These are phyloP conservation scores for Trichoderma polysporum DNA, from an alignment of 2,329 filamentous ascomycete genomes.

Conservation along the genomic window DNA sequence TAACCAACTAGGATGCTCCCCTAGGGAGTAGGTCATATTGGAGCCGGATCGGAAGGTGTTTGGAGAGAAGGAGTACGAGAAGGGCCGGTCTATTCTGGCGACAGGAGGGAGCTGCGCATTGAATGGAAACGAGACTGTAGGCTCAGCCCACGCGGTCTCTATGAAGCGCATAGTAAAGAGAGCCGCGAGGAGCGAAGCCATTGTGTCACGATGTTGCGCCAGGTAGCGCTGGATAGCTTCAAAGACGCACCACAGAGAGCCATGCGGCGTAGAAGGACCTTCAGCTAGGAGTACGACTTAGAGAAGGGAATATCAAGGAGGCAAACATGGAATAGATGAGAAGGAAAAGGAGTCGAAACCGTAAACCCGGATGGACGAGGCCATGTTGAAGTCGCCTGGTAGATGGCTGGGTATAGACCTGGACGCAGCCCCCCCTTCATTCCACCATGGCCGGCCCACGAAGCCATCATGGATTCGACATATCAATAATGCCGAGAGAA, in stretches of 20 bases:
- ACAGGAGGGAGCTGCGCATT: constrained; percentile 83
- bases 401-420: constrained; percentile 32
- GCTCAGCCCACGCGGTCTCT: constrained; percentile 38
- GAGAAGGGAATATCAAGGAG: not conserved
- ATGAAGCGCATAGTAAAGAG: constrained; percentile 32
- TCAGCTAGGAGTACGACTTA: not conserved
- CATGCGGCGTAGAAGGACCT: not conserved
- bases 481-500: constrained; percentile 19
- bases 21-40: constrained; percentile 65
- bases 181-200: constrained; percentile 33
- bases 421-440: constrained; percentile 37
- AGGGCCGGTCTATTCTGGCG: constrained; percentile 65
- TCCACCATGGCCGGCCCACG: constrained; percentile 32
- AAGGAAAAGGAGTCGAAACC: constrained; percentile 9
- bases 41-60: constrained; percentile 71
- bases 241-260: not conserved
- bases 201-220: constrained; percentile 28
- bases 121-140: constrained; percentile 64
- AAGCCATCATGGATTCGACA: constrained; percentile 26
- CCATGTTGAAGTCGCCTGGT: constrained; percentile 28
- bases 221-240: constrained; percentile 25
- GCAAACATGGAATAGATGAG: constrained; percentile 1
- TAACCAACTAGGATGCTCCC: constrained; percentile 70
- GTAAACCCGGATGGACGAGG: constrained; percentile 20
- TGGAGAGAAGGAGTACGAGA: constrained; percentile 68